Conservation (phyloP, 1,284 basidiomycete species). For the Ceratobasidium sp. region DNA sequence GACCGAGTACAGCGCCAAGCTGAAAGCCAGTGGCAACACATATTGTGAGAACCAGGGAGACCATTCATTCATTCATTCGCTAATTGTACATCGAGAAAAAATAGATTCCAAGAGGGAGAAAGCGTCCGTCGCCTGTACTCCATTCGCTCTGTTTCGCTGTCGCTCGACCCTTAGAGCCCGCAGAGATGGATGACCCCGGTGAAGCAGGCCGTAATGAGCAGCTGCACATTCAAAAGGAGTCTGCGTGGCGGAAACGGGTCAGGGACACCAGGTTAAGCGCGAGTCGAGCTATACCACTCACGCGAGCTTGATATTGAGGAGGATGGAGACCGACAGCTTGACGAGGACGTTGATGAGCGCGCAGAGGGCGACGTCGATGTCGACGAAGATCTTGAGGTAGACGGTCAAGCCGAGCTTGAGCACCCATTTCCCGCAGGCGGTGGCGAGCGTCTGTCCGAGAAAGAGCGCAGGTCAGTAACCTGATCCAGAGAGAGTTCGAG, state of each 20-base stretch:
- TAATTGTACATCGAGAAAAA: no score
- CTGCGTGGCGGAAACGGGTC: neutral
- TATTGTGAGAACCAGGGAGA: no score
- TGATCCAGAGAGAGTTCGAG: neutral
- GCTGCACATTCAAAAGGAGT: neutral
- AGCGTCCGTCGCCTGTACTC: no score
- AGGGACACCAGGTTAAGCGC: neutral
- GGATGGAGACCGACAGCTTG: neutral
- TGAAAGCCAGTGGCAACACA: no score
- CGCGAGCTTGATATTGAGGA: conserved; percentile 4
- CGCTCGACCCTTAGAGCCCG: neutral
- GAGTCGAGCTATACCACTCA: neutral
- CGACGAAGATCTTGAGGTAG: conserved; percentile 1
- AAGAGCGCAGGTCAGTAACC: neutral
- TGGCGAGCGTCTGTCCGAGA: no score
- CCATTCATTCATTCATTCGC: no score
- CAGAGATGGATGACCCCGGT: neutral
- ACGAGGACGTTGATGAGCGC: neutral
- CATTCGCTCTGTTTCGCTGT: no score
- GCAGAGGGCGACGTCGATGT: conserved; percentile 1
- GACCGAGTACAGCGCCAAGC: no score
- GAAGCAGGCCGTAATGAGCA: conserved; percentile 5
- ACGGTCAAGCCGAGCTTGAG: conserved; percentile 9
- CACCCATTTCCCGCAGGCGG: neutral
- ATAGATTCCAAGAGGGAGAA: no score